Evolutionary conservation across 2,329 filamentous ascomycete genomes (phyloP), one percentile per base, ranked within the genome.

Genomic region (Aspergillus clavatus): DNA sequence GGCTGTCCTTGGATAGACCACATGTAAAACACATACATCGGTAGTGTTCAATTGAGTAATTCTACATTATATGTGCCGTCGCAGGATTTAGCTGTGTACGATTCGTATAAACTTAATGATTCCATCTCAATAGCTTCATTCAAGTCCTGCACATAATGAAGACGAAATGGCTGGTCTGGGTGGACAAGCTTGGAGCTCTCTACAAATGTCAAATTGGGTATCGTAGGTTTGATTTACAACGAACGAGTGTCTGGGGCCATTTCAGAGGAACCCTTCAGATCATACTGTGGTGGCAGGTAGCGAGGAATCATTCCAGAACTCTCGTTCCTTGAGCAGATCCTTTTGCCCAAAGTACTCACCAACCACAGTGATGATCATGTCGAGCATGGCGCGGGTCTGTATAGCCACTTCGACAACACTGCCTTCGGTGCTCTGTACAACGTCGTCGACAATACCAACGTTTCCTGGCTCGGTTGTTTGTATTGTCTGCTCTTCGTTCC

Each of bases 341-440:
- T 84, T 78, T 69, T 97, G 91, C 1, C 91, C 89, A 68, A 90
- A 97, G 54, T 87, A 82, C 68, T 95, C 89, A 57, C 89, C 90
- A 38, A 86, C 84, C 27, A 96, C 78, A 0, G 87, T 93, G 55
- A 96, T 73, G 42, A 96, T 87, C 88, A 95, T 95, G 68, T 94
- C 90, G 26, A 96, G 74, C 31, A 89, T 89, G n/a, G 82, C 84
- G 22, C 79, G 75, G 14, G 58, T 63, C 46, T 67, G 58, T 38
- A 54, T 54, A 11, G 43, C 43, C 26, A 53, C 40, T 59, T 59
- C 46, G 46, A 60, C 45, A 5, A 38, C 40, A 29, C 45, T 43
- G 4, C 58, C 53, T 18, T 62, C 61, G 5, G 58, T 54, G 21
- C 68, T 63, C 18, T 21, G 14, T 35, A 6, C 18, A 5, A 38